Base-by-base conservation (phyloP, 352 stramenopile genomes). In the Thraustochytrium striatum region DNA sequence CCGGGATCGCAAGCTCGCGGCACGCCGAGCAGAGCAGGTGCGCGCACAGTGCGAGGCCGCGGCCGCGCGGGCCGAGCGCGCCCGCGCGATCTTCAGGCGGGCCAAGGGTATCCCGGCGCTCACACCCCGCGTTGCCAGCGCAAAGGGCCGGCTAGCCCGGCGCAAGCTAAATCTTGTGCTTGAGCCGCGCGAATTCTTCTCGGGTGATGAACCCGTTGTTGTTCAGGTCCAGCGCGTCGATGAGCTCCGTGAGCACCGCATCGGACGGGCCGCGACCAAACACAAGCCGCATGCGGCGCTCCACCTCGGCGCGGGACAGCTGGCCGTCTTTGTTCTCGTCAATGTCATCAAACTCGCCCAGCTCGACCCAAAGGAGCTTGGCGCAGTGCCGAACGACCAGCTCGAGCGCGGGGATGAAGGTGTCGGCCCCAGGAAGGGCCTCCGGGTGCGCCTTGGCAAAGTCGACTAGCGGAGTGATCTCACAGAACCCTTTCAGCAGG, bases 401-500 rank as follows among this genome's bases (percentile, higher is more conserved):
- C 21, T 75, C 65, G 8, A 55, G 43, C 3, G 65, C 65, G 21
- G 65, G 65, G 30, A 75, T 75, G 41, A 70, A 75, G 28, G 21
- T 41, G 65, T 75, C 65, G 32, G 44, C 25, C 9, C 30, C 41
- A 0, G 65, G 65, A 3, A 75, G 16, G 32, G 19, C 19, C 32
- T 61, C 52, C 16, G 65, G 65, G 44, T 75, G n/a, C 8, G n/a
- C 35, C 47, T 75, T 35, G 65, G 43, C 50, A 44, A 62, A 75
- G 9, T 75, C 19, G 16, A 75, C 52, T 19, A 75, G 50, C 2
- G 65, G 65, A 9, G 58, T 43, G 21, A 75, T 75, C 25, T 75
- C 52, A 61, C 65, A 75, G 41, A 75, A 75, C 0, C 65, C 65
- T 39, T 75, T 72, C 33, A 75, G 52, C 52, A 75, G 39, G 50